Evolutionary conservation across 768 basidiomycete species (phyloP).

Genomic region (Tricholomella constricta): DNA sequence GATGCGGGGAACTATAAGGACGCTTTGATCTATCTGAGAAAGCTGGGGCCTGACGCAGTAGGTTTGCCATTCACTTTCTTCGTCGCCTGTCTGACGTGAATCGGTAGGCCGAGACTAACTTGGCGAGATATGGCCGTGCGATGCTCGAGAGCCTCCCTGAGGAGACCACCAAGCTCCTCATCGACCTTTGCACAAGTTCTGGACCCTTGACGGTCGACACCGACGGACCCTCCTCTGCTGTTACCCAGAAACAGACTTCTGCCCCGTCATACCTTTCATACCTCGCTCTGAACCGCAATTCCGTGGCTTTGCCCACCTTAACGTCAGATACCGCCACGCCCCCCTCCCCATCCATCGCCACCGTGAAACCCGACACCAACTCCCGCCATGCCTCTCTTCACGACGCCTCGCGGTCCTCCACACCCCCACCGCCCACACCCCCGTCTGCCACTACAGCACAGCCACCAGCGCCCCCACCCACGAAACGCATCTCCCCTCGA

Average conservation of each 20-base stretch:
- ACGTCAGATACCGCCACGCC: slow-evolving; percentile 41
- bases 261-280: slow-evolving; percentile 77
- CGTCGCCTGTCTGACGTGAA: no score
- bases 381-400: slow-evolving; percentile 40
- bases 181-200: slow-evolving; percentile 85
- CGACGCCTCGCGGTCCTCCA: slow-evolving; percentile 30
- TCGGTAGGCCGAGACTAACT: slow-evolving; percentile 76
- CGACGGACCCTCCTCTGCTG: slow-evolving; percentile 33
- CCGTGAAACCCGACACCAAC: slow-evolving; percentile 38
- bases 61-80: slow-evolving; percentile 30
- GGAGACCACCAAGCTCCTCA: slow-evolving; percentile 88
- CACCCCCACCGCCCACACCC: slow-evolving; percentile 36
- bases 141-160: slow-evolving; percentile 81
- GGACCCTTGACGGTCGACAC: slow-evolving; percentile 45
- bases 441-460: slow-evolving; percentile 26
- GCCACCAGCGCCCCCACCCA: slow-evolving; percentile 27
- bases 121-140: slow-evolving; percentile 86
- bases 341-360: slow-evolving; percentile 50
- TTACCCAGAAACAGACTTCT: slow-evolving; percentile 29
- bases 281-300: slow-evolving; percentile 68
- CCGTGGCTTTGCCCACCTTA: slow-evolving; percentile 41
- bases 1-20: slow-evolving; percentile 83
- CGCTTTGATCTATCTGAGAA: slow-evolving; percentile 79
- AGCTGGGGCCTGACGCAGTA: slow-evolving; percentile 78
- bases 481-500: slow-evolving; percentile 73